Conservation (phyloP, 225 moss, liverwort and hornwort genomes). For the Thuidium tamariscinum region DNA sequence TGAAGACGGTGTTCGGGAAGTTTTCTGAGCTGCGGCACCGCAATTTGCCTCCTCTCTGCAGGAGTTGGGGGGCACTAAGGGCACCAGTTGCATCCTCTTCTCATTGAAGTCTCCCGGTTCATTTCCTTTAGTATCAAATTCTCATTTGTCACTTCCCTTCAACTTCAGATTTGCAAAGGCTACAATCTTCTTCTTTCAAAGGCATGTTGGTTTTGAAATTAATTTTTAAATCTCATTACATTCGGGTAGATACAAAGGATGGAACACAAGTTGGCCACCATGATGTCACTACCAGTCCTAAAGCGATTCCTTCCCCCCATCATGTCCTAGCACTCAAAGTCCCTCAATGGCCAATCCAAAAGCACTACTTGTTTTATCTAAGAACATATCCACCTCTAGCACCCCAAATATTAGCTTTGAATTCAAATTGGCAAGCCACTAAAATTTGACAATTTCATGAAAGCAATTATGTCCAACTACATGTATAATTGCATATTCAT, state of each 20-base stretch:
- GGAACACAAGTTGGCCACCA: rapidly evolving
- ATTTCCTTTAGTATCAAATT: no score
- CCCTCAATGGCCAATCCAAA: rapidly evolving
- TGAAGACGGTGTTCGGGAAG: background rate
- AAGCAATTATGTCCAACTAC: no score
- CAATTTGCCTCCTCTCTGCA: no score
- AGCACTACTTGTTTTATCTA: background rate
- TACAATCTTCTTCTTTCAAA: no score
- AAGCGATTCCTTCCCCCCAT: rapidly evolving
- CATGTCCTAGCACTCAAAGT: background rate
- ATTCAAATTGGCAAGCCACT: background rate
- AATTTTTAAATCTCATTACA: no score
- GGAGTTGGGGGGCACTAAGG: rapidly evolving
- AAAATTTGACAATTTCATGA: background rate
- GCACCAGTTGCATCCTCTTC: no score
- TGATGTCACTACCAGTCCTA: rapidly evolving
- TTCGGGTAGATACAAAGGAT: no score
- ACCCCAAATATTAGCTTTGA: rapidly evolving
- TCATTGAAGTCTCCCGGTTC: no score
- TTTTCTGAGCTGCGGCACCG: rapidly evolving
- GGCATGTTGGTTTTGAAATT: background rate
- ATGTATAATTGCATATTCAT: background rate
- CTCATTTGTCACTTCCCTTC: background rate
- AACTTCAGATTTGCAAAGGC: background rate
- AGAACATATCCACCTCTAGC: background rate